These are phyloP conservation scores for Tylopilus sp. DNA, from an alignment of 768 basidiomycete species.

Conservation along the genomic window DNA sequence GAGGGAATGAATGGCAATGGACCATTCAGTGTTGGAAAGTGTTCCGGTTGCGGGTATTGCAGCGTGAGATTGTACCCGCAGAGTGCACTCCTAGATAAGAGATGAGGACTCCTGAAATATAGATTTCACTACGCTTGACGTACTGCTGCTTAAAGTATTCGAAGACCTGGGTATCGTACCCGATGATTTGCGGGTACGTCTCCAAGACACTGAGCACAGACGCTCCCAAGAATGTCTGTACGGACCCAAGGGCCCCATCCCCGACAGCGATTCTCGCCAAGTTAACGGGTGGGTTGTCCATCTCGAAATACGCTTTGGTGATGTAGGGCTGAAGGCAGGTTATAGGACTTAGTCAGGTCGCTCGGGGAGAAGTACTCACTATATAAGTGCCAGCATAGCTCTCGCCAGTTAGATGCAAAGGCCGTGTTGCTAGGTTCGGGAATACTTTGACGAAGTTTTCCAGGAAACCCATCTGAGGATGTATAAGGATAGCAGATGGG, in stretches of 20 bases:
- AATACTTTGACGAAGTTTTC: slow-evolving; percentile 71
- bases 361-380: slow-evolving; percentile 55
- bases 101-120: neutral
- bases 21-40: slow-evolving; percentile 38
- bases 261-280: slow-evolving; percentile 69
- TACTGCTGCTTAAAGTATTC: slow-evolving; percentile 67
- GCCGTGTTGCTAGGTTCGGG: slow-evolving; percentile 60
- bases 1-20: slow-evolving; percentile 32
- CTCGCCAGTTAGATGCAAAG: slow-evolving; percentile 66
- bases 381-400: slow-evolving; percentile 74
- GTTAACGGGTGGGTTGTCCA: slow-evolving; percentile 59
- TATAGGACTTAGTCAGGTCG: slow-evolving; percentile 5
- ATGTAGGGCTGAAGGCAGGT: slow-evolving; percentile 62
- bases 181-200: slow-evolving; percentile 73
- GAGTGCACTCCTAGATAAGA: slow-evolving; percentile 44
- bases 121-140: slow-evolving; percentile 20
- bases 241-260: slow-evolving; percentile 56
- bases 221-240: slow-evolving; percentile 45
- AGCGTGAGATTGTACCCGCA: slow-evolving; percentile 66
- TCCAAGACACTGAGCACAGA: slow-evolving; percentile 61
- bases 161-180: slow-evolving; percentile 62
- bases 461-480: slow-evolving; percentile 61
- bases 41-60: slow-evolving; percentile 60
- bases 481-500: neutral
- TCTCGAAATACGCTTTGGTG: slow-evolving; percentile 62